Conservation (phyloP, 2,329 filamentous ascomycete species). For the Ophiognomonia clavigignenti-juglandacearum region DNA sequence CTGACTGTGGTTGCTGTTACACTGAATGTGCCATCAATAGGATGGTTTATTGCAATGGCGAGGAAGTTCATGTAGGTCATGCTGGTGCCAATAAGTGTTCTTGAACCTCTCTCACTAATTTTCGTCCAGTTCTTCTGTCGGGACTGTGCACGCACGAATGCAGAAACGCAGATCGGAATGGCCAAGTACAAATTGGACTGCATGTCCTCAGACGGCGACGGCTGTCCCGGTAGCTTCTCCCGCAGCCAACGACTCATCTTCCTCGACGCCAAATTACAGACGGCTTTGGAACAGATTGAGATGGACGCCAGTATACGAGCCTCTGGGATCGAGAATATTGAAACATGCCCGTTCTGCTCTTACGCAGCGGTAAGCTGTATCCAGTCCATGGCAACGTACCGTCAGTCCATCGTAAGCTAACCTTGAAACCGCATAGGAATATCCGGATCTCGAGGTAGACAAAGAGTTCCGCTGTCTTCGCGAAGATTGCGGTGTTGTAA, state of each 20-base stretch:
- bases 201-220: conserved; percentile 64
- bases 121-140: conserved; percentile 58
- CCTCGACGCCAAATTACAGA: conserved; percentile 51
- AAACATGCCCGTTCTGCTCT: conserved; percentile 75
- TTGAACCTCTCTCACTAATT: not conserved
- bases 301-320: conserved; percentile 64
- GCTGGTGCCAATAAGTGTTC: not conserved
- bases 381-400: not conserved
- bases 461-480: conserved; percentile 71
- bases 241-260: conserved; percentile 49
- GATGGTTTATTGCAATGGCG: conserved; percentile 62
- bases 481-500: conserved; percentile 57
- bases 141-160: conserved; percentile 58
- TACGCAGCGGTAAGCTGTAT: conserved; percentile 53
- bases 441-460: conserved; percentile 60
- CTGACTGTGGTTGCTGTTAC: conserved; percentile 73
- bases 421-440: conserved; percentile 38
- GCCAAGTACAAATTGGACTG: conserved; percentile 66
- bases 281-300: conserved; percentile 65
- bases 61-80: conserved; percentile 43
- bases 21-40: conserved; percentile 60
- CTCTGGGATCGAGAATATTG: conserved; percentile 67
- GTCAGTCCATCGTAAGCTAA: not conserved
- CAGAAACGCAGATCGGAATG: conserved; percentile 64
- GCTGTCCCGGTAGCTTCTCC: conserved; percentile 60